These are phyloP conservation scores for Calonectria pauciramosa DNA, from an alignment of 2,329 filamentous ascomycete species.

Conservation along the genomic window DNA sequence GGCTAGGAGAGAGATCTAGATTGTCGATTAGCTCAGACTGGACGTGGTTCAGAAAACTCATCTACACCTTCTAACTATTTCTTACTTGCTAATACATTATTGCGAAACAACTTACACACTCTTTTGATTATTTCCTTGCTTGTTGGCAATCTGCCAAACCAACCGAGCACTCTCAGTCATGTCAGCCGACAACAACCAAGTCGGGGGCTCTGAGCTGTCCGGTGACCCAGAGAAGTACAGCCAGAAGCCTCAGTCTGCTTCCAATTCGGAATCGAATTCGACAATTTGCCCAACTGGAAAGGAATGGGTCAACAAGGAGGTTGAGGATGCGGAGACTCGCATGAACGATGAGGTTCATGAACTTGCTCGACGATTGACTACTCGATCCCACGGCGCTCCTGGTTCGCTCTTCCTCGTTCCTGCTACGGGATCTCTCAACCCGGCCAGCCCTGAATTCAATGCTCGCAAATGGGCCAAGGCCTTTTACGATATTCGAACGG, in stretches of 20 bases:
- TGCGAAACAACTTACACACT: neutral
- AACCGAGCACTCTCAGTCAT: conserved; percentile 4
- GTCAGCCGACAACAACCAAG: neutral
- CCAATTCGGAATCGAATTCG: conserved; percentile 3
- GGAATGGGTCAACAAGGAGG: neutral
- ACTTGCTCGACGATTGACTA: conserved; percentile 32
- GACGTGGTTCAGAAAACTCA: neutral
- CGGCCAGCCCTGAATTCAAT: conserved; percentile 56
- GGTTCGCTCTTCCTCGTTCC: conserved; percentile 39
- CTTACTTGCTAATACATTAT: neutral
- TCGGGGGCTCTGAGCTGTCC: conserved; percentile 3
- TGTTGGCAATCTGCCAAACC: neutral
- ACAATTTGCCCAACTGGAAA: conserved; percentile 1
- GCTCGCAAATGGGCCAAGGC: conserved; percentile 59
- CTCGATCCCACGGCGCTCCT: conserved; percentile 20
- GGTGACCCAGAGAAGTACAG: conserved; percentile 2
- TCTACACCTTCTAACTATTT: neutral
- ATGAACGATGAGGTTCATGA: conserved; percentile 23
- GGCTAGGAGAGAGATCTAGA: neutral
- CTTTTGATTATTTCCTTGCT: neutral
- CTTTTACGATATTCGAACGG: conserved; percentile 41
- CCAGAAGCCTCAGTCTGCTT: neutral
- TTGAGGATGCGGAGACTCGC: neutral
- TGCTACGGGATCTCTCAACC: conserved; percentile 49
- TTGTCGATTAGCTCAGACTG: neutral